A percentile compares a stretch with the other conserved stretches of the same genome.
Evolutionary conservation across 164 flowering plant species (phyloP).

Genomic region (Annona squamosa): DNA sequence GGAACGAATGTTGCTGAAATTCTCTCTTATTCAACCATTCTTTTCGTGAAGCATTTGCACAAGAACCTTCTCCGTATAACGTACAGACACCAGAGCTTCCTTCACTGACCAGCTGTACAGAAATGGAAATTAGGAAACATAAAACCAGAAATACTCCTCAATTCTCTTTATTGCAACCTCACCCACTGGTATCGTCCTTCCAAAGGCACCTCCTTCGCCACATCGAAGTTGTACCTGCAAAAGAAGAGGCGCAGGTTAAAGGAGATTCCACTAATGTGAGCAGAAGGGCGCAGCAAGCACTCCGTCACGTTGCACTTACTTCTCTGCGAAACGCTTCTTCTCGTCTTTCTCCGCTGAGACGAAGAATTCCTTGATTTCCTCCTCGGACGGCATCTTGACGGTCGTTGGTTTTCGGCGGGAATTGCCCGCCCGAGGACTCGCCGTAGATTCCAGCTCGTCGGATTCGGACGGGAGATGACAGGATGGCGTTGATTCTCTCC

Average conservation of each 20-base stretch:
- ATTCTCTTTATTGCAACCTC: slow-evolving; percentile 32
- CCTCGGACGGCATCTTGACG: slow-evolving; percentile 31
- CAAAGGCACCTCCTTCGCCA: slow-evolving; percentile 57
- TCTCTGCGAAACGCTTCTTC: slow-evolving; percentile 53
- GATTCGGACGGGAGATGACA: slow-evolving; percentile 27
- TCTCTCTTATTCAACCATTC: background rate
- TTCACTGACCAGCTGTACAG: slow-evolving; percentile 5
- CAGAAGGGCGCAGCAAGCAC: slow-evolving; percentile 12
- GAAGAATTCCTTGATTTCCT: slow-evolving; percentile 69
- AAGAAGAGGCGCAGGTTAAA: background rate
- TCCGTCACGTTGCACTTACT: slow-evolving; percentile 30
- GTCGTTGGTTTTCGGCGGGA: slow-evolving; percentile 14
- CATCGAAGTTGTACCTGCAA: slow-evolving; percentile 68
- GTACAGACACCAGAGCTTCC: slow-evolving; percentile 11
- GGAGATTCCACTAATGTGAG: slow-evolving; percentile 12
- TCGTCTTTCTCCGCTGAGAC: slow-evolving; percentile 43
- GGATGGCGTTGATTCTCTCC: slow-evolving; percentile 35
- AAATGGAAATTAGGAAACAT: background rate
- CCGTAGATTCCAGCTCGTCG: slow-evolving; percentile 32
- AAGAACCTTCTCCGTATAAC: slow-evolving; percentile 13
- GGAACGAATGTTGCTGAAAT: background rate
- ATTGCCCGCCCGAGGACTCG: slow-evolving; percentile 8
- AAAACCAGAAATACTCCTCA: background rate
- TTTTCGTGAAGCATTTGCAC: slow-evolving; percentile 6
- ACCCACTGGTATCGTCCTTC: slow-evolving; percentile 75